Evolutionary conservation across 495 filamentous ascomycete genomes (phyloP).

Genomic region (Podospora didyma): DNA sequence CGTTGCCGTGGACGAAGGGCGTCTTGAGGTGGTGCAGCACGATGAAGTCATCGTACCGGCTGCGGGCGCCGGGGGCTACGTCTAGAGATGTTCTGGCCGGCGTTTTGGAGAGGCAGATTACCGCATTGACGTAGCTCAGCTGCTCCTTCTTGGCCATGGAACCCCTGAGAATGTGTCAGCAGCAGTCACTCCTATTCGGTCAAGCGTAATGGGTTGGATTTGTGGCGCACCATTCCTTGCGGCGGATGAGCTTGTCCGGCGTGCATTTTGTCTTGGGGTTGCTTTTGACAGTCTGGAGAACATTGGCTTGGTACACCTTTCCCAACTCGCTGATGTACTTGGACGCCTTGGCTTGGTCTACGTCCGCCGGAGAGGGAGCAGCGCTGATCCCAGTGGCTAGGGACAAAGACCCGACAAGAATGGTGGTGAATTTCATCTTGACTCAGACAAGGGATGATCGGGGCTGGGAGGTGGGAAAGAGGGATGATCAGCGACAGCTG

Average conservation of each 20-base stretch:
- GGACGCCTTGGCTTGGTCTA: neutral
- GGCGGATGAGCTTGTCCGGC: neutral
- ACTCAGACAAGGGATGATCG: too few species aligned
- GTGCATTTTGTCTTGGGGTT: neutral
- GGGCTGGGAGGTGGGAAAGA: too few species aligned
- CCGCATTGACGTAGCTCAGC: constrained; percentile 37
- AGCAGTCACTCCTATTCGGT: neutral
- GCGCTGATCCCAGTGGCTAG: neutral
- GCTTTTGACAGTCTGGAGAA: neutral
- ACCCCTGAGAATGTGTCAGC: neutral
- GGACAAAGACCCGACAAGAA: neutral
- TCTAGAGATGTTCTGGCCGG: constrained; percentile 16
- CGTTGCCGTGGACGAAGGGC: constrained; percentile 30
- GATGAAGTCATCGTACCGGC: constrained; percentile 48
- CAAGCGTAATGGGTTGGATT: neutral
- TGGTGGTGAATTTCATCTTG: neutral
- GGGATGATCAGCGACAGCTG: too few species aligned
- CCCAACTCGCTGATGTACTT: neutral
- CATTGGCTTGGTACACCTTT: neutral
- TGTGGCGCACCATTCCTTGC: neutral
- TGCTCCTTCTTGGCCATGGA: neutral
- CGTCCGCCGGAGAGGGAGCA: neutral
- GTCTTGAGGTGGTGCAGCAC: constrained; percentile 38
- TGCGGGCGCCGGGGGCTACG: constrained; percentile 36
- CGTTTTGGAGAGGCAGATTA: constrained; percentile 38